Conservation (phyloP, 1,284 basidiomycete species). For the Marasmius fiardii region DNA sequence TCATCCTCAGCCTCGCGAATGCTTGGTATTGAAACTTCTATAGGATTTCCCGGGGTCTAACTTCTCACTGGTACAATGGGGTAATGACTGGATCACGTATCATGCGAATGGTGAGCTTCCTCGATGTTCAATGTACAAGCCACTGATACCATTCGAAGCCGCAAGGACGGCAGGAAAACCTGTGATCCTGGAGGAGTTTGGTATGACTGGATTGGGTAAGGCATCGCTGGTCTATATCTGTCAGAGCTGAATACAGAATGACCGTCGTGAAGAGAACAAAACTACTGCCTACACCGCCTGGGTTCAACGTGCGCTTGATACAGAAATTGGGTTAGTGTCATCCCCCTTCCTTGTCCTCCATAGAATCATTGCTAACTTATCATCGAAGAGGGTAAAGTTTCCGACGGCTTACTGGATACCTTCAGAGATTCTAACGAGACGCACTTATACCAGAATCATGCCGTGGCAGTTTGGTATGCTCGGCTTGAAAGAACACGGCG, state of each 20-base stretch:
- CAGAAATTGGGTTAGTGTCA: constrained; percentile 44
- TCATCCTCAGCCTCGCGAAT: not conserved
- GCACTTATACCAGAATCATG: constrained; percentile 38
- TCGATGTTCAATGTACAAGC: not conserved
- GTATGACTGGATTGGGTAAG: constrained; percentile 39
- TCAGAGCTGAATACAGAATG: no score
- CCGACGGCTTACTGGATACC: constrained; percentile 1
- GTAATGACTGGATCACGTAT: constrained; percentile 48
- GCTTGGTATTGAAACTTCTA: not conserved
- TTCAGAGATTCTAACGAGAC: constrained; percentile 1
- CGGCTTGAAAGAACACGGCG: constrained; percentile 46
- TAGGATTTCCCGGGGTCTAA: constrained; percentile 49
- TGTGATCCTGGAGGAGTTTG: constrained; percentile 54
- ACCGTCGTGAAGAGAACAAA: constrained; percentile 50
- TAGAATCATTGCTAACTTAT: not conserved
- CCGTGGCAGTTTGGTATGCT: constrained; percentile 57
- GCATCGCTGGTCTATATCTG: no score
- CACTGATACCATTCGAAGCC: constrained; percentile 27
- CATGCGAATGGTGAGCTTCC: constrained; percentile 37
- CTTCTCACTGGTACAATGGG: constrained; percentile 47
- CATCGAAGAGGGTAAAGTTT: constrained; percentile 24
- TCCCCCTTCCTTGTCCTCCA: not conserved
- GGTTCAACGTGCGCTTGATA: constrained; percentile 45
- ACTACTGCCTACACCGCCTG: constrained; percentile 47
- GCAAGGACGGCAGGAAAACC: constrained; percentile 49